Conservation (phyloP, 2,329 filamentous ascomycete genomes). For the Seiridium unicorne region DNA sequence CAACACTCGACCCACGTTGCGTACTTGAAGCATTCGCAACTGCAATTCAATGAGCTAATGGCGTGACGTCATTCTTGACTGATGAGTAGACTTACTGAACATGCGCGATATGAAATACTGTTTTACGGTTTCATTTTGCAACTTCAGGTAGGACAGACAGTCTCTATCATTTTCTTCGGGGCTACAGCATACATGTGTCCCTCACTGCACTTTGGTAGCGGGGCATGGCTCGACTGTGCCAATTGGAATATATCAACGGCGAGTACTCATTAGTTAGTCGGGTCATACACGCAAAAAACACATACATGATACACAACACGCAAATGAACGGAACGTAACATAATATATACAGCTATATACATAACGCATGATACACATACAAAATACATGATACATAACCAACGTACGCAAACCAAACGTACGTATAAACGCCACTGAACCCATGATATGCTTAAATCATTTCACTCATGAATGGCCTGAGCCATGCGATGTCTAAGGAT, state of each 20-base stretch:
- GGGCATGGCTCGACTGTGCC: no score
- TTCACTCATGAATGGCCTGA: slow-evolving; percentile 30
- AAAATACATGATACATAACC: slow-evolving; percentile 4
- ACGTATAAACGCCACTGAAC: slow-evolving; percentile 12
- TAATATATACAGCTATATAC: slow-evolving; percentile 1
- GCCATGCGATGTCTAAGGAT: slow-evolving; percentile 26
- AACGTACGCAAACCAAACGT: slow-evolving; percentile 14
- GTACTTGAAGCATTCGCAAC: not conserved
- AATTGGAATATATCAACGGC: no score
- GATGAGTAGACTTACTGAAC: not conserved
- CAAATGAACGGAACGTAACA: not conserved
- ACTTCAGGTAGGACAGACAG: not conserved
- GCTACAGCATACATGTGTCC: no score
- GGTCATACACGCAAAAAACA: slow-evolving; percentile 5
- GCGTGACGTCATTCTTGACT: not conserved
- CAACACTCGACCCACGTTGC: slow-evolving; percentile 5
- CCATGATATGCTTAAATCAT: slow-evolving; percentile 21
- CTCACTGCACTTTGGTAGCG: no score
- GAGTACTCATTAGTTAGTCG: not conserved
- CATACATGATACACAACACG: slow-evolving; percentile 9
- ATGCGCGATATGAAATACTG: no score
- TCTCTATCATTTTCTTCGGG: no score
- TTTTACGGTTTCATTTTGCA: not conserved
- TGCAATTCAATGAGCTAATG: not conserved
- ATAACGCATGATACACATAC: not conserved